Evolutionary conservation across 2,329 filamentous ascomycete genomes (phyloP), one percentile per base, ranked within the genome.

Genomic region (Fusarium sarcochroum): DNA sequence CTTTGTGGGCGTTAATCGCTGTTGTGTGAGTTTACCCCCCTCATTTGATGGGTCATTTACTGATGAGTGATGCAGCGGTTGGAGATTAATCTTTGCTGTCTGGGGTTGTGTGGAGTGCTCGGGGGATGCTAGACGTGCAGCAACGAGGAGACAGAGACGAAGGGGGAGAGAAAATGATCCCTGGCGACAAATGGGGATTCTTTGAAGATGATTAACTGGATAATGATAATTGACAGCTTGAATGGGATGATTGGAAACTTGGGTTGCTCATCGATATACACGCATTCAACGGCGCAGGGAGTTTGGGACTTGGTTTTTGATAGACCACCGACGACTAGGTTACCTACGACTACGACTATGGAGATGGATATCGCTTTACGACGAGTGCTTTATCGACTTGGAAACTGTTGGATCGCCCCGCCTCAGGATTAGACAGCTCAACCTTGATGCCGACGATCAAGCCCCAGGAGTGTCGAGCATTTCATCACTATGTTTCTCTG

Each of bases 21-120:
- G 71, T 76, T 21, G 65, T 75, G 76, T 79, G 56, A 69, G 76
- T 71, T 44, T 35, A 0, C 4, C 14, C 18, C 9, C 7, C 7
- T 35, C 40, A 9, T 25, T 1, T 1, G 1, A 9, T 11, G 11
- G 10, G 42, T 34, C 23, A 42, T 46, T 42, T 65, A 9, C 35
- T 64, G 9, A 67, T 23, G 5, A 11, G 7, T 62, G 48, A 35
- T 30, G 20, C 7, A 78, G 76, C 17, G 56, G 58, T 10, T 76
- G 73, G 71, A 68, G 76, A 44, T 58, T 76, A 27, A 35, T 76
- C n/a, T 76, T 76, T 58, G 62, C 70, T 2, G 13, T 76, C n/a
- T 75, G 74, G 71, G 75, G 72, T 2, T 77, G 75, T 49, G 60
- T 70, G 6, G 74, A 76, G 27, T 75, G 72, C 38, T 75, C 74